Base-by-base conservation (phyloP, 2,329 filamentous ascomycete genomes). In the Aspergillus sojae region DNA sequence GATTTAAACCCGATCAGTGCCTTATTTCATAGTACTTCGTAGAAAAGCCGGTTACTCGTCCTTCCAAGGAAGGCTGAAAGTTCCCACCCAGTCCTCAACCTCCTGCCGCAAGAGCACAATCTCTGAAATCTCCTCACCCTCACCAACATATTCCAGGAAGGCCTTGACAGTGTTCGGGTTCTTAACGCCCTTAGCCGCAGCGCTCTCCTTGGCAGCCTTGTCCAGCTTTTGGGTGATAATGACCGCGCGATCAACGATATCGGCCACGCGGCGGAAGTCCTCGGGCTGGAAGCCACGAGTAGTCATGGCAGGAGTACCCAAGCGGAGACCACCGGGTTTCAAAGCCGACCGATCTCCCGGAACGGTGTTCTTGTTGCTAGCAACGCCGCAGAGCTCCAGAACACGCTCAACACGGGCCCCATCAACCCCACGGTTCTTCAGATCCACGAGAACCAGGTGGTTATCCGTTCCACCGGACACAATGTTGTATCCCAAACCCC, bases 341-440 rank as follows among this genome's bases (percentile, higher is more conserved):
- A 99, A 87, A 1, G 95, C 95, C 0, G 93, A 97, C 76, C 90
- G 92, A 81, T 99, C 95, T 50, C 94, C 95, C 1, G 95, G 95
- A 0, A 97, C 94, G 9, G 95, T 97, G 83, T 99, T 99, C 86
- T 99, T 99, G 86, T 99, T 99, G 77, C 92, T 91, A n/a, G 95
- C 95, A 58, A 98, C 94, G 72, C 94, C 94, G 69, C 96, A 93
- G 54, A 96, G 88, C 78, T 97, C 94, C 28, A 97, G 86, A 19
- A 97, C 89, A 54, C 93, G 89, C 83, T 97, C 94, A 16, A 97
- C 93, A 59, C 94, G 90, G 28, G 95, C 95, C 74, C 95, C 95
- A 74, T 99, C 95, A 21, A 99, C 88, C 67, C 83, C 86, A 77
- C 92, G 88, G 76, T 93, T 89, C 79, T 96, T 94, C 70, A 99